A percentile compares a stretch with the other conserved stretches of the same genome.
Evolutionary conservation across 768 basidiomycete genomes (phyloP).

Genomic region (Lactarius tabidus): DNA sequence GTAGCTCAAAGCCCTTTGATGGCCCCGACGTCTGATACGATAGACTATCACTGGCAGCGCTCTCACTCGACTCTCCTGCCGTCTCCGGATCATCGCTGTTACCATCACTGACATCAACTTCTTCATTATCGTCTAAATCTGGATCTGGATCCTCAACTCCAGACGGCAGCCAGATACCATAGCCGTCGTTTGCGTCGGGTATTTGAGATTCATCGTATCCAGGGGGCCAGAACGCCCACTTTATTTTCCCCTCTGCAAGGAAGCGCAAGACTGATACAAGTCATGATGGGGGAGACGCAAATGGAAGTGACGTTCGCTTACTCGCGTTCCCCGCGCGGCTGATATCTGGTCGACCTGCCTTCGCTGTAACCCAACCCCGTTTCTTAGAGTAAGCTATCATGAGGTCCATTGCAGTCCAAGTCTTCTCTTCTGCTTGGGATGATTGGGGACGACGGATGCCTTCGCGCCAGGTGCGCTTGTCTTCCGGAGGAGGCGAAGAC

Average conservation of each 20-base stretch:
- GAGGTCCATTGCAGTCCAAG: slow-evolving; percentile 87
- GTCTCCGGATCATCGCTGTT: slow-evolving; percentile 20
- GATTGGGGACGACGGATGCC: slow-evolving; percentile 33
- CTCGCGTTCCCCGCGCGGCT: slow-evolving; percentile 88
- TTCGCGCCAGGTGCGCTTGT: slow-evolving; percentile 79
- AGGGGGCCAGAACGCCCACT: slow-evolving; percentile 87
- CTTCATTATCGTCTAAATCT: slow-evolving; percentile 34
- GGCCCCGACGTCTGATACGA: not conserved
- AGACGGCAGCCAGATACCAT: slow-evolving; percentile 58
- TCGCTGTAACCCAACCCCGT: slow-evolving; percentile 87
- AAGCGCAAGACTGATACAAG: slow-evolving; percentile 60
- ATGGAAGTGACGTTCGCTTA: slow-evolving; percentile 40
- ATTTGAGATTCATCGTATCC: slow-evolving; percentile 33
- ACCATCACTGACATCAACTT: slow-evolving; percentile 33
- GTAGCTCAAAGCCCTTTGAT: not conserved
- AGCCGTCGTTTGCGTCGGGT: slow-evolving; percentile 30
- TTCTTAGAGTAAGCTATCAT: slow-evolving; percentile 70
- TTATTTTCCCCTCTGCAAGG: slow-evolving; percentile 76
- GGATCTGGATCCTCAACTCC: slow-evolving; percentile 26
- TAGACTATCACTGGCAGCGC: not conserved
- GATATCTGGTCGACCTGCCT: slow-evolving; percentile 84
- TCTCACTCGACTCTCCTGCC: slow-evolving; percentile 18
- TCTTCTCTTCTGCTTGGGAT: slow-evolving; percentile 19
- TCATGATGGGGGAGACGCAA: slow-evolving; percentile 4
- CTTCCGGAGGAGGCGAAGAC: slow-evolving; percentile 37